Conservation (phyloP, 2,329 filamentous ascomycete genomes). For the Fusarium setosum region DNA sequence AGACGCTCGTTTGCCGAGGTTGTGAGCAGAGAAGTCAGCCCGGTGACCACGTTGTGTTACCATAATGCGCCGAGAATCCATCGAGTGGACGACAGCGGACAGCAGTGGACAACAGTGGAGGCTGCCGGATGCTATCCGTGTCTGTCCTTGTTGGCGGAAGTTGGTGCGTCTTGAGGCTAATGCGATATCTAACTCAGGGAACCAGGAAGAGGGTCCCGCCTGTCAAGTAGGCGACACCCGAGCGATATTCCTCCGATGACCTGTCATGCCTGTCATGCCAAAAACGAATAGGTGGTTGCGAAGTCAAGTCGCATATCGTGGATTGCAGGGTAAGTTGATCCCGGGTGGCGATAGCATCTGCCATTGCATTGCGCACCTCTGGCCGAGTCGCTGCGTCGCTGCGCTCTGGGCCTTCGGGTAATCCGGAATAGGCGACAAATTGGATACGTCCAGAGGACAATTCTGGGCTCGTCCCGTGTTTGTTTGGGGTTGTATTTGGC, state of each 20-base stretch:
- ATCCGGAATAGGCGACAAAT: neutral
- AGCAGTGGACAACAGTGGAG: conserved; percentile 15
- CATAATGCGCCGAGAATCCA: conserved; percentile 14
- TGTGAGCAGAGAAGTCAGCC: conserved; percentile 28
- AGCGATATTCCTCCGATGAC: conserved; percentile 21
- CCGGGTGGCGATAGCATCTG: neutral
- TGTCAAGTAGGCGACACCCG: conserved; percentile 6
- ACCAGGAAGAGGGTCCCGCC: conserved; percentile 15
- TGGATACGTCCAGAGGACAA: neutral
- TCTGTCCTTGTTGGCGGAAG: conserved; percentile 19
- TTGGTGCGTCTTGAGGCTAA: conserved; percentile 19
- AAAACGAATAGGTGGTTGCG: neutral
- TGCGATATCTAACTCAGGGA: conserved; percentile 26
- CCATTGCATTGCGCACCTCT: neutral
- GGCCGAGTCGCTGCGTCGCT: neutral
- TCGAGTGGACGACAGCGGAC: conserved; percentile 11
- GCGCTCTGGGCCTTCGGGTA: neutral
- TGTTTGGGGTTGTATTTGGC: neutral
- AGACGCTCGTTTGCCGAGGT: conserved; percentile 23
- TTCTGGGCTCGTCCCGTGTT: neutral
- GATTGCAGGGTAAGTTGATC: conserved; percentile 14
- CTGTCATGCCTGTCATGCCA: conserved; percentile 10
- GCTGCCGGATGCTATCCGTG: conserved; percentile 20
- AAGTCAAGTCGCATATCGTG: neutral
- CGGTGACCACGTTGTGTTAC: conserved; percentile 29